Conservation (phyloP, 176 grass and related monocot species). For the Alopecurus myosuroides region DNA sequence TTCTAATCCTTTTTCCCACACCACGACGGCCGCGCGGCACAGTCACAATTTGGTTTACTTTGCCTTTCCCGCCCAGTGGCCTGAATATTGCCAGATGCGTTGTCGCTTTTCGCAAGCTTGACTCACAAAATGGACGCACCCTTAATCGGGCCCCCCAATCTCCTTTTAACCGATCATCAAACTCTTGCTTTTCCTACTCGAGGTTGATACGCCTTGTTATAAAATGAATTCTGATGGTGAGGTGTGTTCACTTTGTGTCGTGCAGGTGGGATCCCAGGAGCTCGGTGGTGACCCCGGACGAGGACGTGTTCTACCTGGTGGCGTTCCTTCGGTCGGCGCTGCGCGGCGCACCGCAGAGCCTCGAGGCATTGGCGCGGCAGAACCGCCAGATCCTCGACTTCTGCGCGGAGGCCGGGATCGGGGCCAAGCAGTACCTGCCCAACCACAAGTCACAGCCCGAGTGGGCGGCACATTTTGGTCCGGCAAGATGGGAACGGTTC, state of each 20-base stretch:
- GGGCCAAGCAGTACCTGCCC: conserved; percentile 82
- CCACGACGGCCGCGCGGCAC: neutral
- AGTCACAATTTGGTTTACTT: neutral
- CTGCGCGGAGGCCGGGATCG: conserved; percentile 53
- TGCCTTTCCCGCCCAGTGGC: neutral
- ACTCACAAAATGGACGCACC: neutral
- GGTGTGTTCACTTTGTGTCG: neutral
- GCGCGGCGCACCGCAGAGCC: conserved; percentile 39
- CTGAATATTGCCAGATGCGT: conserved; percentile 11
- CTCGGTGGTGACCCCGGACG: conserved; percentile 81
- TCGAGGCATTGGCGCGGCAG: conserved; percentile 57
- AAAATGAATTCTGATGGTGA: neutral
- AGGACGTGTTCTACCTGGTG: conserved; percentile 94
- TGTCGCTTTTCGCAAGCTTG: conserved; percentile 13
- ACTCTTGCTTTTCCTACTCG: neutral
- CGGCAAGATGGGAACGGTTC: conserved; percentile 48
- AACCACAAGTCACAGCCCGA: conserved; percentile 55
- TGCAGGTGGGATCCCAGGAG: conserved; percentile 83
- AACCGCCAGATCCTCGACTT: conserved; percentile 71
- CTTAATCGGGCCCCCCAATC: conserved; percentile 4
- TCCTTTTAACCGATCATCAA: neutral
- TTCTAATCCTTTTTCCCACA: conserved; percentile 21
- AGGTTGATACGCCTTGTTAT: neutral
- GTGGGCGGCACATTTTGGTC: conserved; percentile 75
- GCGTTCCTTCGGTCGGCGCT: conserved; percentile 80